Conservation (phyloP, 2,329 filamentous ascomycete genomes). For the Neopestalotiopsis sp. region DNA sequence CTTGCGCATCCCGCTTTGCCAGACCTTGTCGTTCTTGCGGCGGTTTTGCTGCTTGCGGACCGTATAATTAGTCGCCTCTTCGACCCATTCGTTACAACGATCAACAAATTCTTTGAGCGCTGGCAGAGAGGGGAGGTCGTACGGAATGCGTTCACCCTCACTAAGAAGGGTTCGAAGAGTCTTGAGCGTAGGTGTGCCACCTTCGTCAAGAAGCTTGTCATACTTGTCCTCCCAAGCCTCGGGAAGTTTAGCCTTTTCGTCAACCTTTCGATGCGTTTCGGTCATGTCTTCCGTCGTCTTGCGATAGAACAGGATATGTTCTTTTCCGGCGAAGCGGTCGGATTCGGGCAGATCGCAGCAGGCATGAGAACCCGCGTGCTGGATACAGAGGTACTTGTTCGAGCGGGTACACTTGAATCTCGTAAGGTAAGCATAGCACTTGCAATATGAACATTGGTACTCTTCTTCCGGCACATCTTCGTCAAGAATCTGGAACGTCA, state of each 20-base stretch:
- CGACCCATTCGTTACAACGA: constrained; percentile 96
- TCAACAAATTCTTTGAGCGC: constrained; percentile 90
- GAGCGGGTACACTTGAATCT: constrained; percentile 85
- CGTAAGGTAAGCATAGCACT: constrained; percentile 88
- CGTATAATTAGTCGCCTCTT: constrained; percentile 95
- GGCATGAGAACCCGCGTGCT: constrained; percentile 79
- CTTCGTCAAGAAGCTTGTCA: constrained; percentile 81
- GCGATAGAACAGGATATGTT: constrained; percentile 79
- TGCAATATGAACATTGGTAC: constrained; percentile 90
- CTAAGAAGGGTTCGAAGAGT: constrained; percentile 80
- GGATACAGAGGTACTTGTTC: constrained; percentile 80
- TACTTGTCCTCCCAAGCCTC: constrained; percentile 92
- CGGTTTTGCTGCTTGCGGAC: constrained; percentile 97
- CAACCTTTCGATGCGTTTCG: constrained; percentile 72
- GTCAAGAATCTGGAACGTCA: constrained; percentile 70
- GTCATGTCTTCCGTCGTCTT: constrained; percentile 74
- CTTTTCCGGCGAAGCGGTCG: constrained; percentile 70
- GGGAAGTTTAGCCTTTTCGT: constrained; percentile 84
- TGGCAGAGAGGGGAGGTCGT: constrained; percentile 81
- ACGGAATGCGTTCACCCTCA: constrained; percentile 96
- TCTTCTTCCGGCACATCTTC: constrained; percentile 86
- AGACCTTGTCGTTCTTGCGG: constrained; percentile 89
- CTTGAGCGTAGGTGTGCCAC: constrained; percentile 84
- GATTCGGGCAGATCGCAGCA: constrained; percentile 76
- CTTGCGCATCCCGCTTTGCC: constrained; percentile 76